Percentiles rank a stretch among this genome's conserved stretches.
Conservation (phyloP, 1,284 basidiomycete species). For the Ustilago cynodontis region DNA sequence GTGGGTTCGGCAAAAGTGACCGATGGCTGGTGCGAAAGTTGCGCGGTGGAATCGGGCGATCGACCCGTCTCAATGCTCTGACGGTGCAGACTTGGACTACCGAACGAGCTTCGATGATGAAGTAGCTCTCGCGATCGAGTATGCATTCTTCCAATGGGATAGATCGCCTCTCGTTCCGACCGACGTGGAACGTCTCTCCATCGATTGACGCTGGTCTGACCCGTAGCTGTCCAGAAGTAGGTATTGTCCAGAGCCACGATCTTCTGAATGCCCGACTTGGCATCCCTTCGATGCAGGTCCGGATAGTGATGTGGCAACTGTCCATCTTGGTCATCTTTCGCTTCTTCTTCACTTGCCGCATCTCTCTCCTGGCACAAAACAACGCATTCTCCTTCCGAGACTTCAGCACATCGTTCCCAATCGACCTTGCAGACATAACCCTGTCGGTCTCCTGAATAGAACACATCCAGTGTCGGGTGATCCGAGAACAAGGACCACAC, state of each 20-base stretch:
- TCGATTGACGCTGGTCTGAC: slow-evolving; percentile 81
- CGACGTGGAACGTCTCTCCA: slow-evolving; percentile 77
- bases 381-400: slow-evolving; percentile 89
- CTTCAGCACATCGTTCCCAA: slow-evolving; percentile 82
- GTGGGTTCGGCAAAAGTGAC: slow-evolving; percentile 48
- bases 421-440: slow-evolving; percentile 91
- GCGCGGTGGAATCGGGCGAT: slow-evolving; percentile 22
- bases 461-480: slow-evolving; percentile 88
- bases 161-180: slow-evolving; percentile 49
- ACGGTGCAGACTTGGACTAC: slow-evolving; percentile 30
- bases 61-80: slow-evolving; percentile 33
- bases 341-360: slow-evolving; percentile 12
- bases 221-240: slow-evolving; percentile 90
- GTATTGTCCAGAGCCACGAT: slow-evolving; percentile 87
- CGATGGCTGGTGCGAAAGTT: slow-evolving; percentile 28
- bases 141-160: slow-evolving; percentile 43
- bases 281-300: slow-evolving; percentile 64
- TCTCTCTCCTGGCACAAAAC: slow-evolving; percentile 73
- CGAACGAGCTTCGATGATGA: slow-evolving; percentile 30
- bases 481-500: slow-evolving; percentile 92
- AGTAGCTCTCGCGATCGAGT: slow-evolving; percentile 22
- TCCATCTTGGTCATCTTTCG: background rate
- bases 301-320: slow-evolving; percentile 15
- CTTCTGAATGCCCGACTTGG: slow-evolving; percentile 80
- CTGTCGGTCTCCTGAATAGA: slow-evolving; percentile 94